Conservation (phyloP, 208 protist species). For the Plasmodiophora brassicae region DNA sequence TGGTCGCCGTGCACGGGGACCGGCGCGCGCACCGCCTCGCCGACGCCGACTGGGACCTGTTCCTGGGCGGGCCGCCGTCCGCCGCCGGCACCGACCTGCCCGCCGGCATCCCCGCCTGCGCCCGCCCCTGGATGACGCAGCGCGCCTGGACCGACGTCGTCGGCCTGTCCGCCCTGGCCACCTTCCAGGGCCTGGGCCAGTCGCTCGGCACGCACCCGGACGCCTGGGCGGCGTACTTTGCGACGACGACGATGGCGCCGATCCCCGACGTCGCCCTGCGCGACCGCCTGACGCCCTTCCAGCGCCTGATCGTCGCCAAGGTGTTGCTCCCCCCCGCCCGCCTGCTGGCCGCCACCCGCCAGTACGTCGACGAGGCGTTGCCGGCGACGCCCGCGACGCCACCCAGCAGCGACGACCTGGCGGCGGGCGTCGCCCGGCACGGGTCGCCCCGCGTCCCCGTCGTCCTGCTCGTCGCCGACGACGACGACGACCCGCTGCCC, state of each 20-base stretch:
- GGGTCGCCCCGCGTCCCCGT: no score
- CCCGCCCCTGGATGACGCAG: background rate
- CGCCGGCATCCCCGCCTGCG: background rate
- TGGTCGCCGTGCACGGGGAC: no score
- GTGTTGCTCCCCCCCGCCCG: no score
- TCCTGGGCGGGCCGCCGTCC: background rate
- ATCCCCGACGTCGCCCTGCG: background rate
- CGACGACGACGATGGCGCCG: background rate
- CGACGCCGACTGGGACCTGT: background rate
- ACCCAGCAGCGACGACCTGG: no score
- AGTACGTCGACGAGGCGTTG: no score
- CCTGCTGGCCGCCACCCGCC: no score
- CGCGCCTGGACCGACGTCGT: background rate
- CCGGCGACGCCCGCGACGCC: no score
- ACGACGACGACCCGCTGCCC: no score
- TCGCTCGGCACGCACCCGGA: background rate
- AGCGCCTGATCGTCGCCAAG: conserved; percentile 11
- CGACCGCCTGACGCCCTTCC: background rate
- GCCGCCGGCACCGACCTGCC: background rate
- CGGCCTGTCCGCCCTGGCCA: background rate
- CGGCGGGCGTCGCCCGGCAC: no score
- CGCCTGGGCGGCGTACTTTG: background rate
- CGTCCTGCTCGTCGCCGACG: no score
- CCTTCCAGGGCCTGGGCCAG: background rate
- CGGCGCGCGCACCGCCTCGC: no score